These are phyloP conservation scores for Vaccinium myrtillus DNA, from an alignment of 148 eudicot species.

Conservation along the genomic window DNA sequence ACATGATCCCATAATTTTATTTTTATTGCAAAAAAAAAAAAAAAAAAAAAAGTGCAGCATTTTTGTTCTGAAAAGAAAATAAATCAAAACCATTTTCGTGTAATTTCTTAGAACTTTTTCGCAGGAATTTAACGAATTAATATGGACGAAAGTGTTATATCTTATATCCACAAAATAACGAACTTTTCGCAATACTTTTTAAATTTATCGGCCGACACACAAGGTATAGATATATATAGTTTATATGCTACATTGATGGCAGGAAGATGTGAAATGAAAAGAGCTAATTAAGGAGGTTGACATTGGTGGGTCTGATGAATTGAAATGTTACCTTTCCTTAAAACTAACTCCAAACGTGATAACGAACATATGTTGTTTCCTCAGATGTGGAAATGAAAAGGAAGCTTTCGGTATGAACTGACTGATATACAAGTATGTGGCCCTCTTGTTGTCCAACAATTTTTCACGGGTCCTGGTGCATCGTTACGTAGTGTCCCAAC, in stretches of 20 bases:
- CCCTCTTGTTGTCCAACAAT: background rate
- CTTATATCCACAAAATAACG: no score
- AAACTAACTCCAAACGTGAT: background rate
- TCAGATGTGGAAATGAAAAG: background rate
- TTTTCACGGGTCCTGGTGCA: background rate
- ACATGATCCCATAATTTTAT: background rate
- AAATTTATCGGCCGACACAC: no score
- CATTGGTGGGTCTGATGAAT: conserved; percentile 7
- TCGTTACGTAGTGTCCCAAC: no score
- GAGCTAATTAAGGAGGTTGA: background rate
- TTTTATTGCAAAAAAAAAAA: no score
- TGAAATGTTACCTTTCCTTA: background rate
- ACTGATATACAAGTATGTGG: no score
- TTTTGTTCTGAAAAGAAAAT: no score
- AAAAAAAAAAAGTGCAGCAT: no score
- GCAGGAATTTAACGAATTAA: no score
- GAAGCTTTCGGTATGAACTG: background rate
- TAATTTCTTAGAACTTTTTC: no score
- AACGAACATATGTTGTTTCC: background rate
- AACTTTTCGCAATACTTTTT: no score
- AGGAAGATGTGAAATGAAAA: background rate
- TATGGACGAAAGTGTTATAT: no score
- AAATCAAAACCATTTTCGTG: no score
- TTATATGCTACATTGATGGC: background rate
- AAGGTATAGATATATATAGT: background rate